Percentiles rank a stretch among this genome's conserved stretches.
phyloP scores from a whole-genome alignment of 495 filamentous ascomycete genomes.

The Xylaria scruposa region DNA sequence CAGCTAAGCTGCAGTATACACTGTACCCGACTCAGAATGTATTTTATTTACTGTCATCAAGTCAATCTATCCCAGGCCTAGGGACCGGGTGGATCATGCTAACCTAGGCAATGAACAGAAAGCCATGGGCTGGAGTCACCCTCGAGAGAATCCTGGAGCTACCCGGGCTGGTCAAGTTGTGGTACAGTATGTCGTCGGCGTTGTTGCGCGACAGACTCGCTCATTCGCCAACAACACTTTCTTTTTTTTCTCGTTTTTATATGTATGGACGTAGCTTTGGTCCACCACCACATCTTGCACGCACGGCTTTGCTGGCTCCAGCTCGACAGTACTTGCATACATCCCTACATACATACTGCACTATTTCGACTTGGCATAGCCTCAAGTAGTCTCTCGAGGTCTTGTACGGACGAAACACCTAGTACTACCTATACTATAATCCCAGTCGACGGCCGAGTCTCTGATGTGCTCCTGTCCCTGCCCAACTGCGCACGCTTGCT shows the following conservation, averaged over 20 bases:
- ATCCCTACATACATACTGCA: slow-evolving; percentile 6
- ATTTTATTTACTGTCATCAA: not conserved
- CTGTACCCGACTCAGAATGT: not conserved
- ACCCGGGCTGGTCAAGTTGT: not conserved
- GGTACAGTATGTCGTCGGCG: slow-evolving; percentile 10
- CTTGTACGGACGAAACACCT: slow-evolving; percentile 1
- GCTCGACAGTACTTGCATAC: slow-evolving; percentile 19
- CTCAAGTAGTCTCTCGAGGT: slow-evolving; percentile 3
- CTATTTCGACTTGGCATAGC: slow-evolving; percentile 14
- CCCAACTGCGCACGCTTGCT: slow-evolving; percentile 41
- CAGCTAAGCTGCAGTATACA: not conserved
- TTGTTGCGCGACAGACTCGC: not conserved
- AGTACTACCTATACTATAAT: slow-evolving; percentile 14
- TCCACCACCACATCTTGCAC: slow-evolving; percentile 16
- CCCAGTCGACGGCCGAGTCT: slow-evolving; percentile 21
- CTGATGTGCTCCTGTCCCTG: slow-evolving; percentile 38
- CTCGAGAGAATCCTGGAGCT: slow-evolving; percentile 6
- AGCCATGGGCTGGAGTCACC: not conserved
- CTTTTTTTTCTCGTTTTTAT: slow-evolving; percentile 21
- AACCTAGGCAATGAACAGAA: slow-evolving; percentile 13
- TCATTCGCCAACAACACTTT: slow-evolving; percentile 9
- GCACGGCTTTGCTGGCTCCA: slow-evolving; percentile 20
- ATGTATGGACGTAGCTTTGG: slow-evolving; percentile 7
- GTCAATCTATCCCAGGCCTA: slow-evolving; percentile 26
- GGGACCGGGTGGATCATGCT: slow-evolving; percentile 20